phyloP scores from a whole-genome alignment of 768 basidiomycete species.

The Amyloporia xantha region DNA sequence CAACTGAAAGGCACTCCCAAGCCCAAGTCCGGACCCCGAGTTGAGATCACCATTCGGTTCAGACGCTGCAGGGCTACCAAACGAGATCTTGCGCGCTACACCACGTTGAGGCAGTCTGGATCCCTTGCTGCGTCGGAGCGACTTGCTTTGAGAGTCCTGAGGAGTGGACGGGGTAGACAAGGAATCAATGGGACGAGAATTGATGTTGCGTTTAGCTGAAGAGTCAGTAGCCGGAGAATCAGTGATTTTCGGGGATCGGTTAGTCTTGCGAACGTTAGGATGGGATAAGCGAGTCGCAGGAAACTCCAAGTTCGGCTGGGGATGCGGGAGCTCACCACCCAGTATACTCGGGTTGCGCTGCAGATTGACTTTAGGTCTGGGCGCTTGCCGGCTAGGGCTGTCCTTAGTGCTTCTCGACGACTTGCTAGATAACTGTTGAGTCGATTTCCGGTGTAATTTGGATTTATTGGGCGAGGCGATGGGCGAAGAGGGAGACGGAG shows the following conservation, averaged over 20 bases:
- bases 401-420: constrained; percentile 17
- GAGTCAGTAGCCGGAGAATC: constrained; percentile 6
- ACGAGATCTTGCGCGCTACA: constrained; percentile 56
- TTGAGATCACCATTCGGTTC: constrained; percentile 31
- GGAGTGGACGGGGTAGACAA: neutral
- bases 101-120: constrained; percentile 29
- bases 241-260: constrained; percentile 2
- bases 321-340: constrained; percentile 54
- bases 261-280: neutral
- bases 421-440: constrained; percentile 3
- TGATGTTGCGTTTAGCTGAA: neutral
- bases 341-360: constrained; percentile 61
- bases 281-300: constrained; percentile 9
- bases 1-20: constrained; percentile 74
- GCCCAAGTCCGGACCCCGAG: constrained; percentile 28
- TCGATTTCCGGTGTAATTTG: constrained; percentile 15
- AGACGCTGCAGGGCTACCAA: constrained; percentile 42
- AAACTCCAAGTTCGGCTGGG: constrained; percentile 20
- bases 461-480: constrained; percentile 10
- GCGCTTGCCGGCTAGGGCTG: constrained; percentile 11
- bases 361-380: constrained; percentile 34
- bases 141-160: constrained; percentile 24
- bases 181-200: neutral
- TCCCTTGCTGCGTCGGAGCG: constrained; percentile 43
- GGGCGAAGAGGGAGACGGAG: constrained; percentile 20